Evolutionary conservation across 768 basidiomycete genomes (phyloP), one percentile per base, ranked within the genome.

Genomic region (Mrakia blollopis): DNA sequence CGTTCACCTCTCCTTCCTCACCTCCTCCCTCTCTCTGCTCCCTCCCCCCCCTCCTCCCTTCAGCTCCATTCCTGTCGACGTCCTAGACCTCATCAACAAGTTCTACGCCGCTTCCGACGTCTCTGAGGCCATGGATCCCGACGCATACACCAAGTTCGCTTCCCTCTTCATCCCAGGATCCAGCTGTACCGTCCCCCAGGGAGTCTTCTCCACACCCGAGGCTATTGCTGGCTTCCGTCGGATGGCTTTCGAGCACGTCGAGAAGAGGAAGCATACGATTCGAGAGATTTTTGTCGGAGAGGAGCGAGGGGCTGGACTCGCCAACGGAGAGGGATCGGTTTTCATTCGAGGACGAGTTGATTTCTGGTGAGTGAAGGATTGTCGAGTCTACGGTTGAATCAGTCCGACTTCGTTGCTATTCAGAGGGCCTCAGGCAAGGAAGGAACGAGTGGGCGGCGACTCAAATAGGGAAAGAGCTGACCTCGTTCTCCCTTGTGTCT

Each of bases 241-340:
- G 7, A 54, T 71, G 69, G 69, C 69, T 18, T 71, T 71, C 69
- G 69, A 71, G 50, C 47, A 71, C 14, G 69, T 71, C 28, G 69
- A 71, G 69, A 71, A 71, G 69, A 47, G 69, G 32, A 71, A 71
- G 69, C 69, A 71, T 50, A 71, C 69, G 28, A 50, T 71, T 18
- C 69, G 69, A 28, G 69, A 71, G 47, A 71, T 71, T 28, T 71
- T 71, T 52, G 69, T 71, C 3, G 69, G 69, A 3, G 69, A 71
- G 69, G 69, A 71, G 69, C 25, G 69, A 52, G 69, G 69, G 7
- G 69, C 69, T n/a, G 69, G 69, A 28, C 47, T 71, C 10, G 69
- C 47, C 10, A 71, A 71, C 37, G 69, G 69, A 25, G 69, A 71
- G 69, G 69, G 69, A 28, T 50, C 44, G 10, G 69, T 71, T 2